Percentiles rank a stretch among this genome's conserved stretches.
Conservation (phyloP, 2,329 filamentous ascomycete species). For the Hymenoscyphus linearis region DNA sequence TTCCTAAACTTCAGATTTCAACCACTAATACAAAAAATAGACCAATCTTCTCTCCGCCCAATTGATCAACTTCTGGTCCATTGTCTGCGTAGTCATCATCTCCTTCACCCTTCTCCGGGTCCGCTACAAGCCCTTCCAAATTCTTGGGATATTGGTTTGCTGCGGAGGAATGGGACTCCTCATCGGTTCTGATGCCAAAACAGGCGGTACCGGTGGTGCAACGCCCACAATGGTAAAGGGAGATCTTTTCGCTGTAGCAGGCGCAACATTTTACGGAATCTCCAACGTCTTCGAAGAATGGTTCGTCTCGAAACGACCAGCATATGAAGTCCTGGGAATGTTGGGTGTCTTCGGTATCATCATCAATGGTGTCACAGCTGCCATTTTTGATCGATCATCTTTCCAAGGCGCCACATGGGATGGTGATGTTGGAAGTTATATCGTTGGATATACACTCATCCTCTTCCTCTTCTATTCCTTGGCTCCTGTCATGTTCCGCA, state of each 20-base stretch:
- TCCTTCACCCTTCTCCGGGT: slow-evolving; percentile 80
- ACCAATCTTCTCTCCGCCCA: slow-evolving; percentile 90
- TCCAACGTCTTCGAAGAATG: slow-evolving; percentile 93
- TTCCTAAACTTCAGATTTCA: not conserved
- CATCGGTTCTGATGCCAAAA: slow-evolving; percentile 82
- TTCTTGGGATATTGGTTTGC: slow-evolving; percentile 81
- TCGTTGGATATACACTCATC: slow-evolving; percentile 83
- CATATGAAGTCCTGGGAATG: slow-evolving; percentile 92
- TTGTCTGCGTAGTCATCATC: slow-evolving; percentile 82
- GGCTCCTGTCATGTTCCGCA: slow-evolving; percentile 81
- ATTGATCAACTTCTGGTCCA: slow-evolving; percentile 98
- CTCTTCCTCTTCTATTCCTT: slow-evolving; percentile 82
- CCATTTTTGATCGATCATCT: slow-evolving; percentile 79
- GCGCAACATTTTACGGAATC: slow-evolving; percentile 86
- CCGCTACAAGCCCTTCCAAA: slow-evolving; percentile 82
- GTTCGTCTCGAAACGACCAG: slow-evolving; percentile 76
- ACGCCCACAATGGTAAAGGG: slow-evolving; percentile 76
- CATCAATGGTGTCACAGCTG: slow-evolving; percentile 87
- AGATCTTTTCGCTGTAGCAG: slow-evolving; percentile 84
- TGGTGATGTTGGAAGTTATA: slow-evolving; percentile 67
- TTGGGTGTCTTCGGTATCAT: slow-evolving; percentile 81
- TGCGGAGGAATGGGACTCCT: slow-evolving; percentile 86
- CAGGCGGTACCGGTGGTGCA: slow-evolving; percentile 55
- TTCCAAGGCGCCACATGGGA: slow-evolving; percentile 65
- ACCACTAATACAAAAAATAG: slow-evolving; percentile 39